A percentile compares a stretch with the other conserved stretches of the same genome.
Evolutionary conservation across 257 asterid species (phyloP).

Genomic region (Solanum bukasovii): DNA sequence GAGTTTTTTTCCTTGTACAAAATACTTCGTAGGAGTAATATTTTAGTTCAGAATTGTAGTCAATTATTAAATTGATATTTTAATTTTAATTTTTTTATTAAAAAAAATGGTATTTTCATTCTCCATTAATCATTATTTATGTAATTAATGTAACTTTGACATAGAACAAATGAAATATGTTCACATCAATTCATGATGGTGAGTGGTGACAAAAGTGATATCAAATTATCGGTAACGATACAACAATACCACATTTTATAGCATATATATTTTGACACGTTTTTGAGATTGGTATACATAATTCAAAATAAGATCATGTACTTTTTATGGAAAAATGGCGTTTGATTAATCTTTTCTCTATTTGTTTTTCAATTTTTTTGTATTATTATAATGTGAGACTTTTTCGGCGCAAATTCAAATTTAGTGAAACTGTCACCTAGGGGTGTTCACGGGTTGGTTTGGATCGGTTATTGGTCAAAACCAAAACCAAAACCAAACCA

Average conservation of each 20-base stretch:
- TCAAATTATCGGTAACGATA: too few species aligned
- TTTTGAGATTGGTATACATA: neutral
- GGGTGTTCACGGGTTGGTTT: too few species aligned
- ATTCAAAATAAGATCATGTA: neutral
- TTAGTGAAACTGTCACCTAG: too few species aligned
- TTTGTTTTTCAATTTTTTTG: rapidly evolving
- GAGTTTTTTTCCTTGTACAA: neutral
- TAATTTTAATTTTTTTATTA: too few species aligned
- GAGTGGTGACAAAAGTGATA: neutral
- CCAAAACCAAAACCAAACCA: too few species aligned
- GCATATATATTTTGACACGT: neutral
- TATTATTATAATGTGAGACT: too few species aligned
- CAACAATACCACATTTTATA: too few species aligned
- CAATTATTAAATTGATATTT: neutral
- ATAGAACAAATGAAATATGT: neutral
- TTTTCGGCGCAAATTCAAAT: too few species aligned
- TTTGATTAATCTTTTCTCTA: neutral
- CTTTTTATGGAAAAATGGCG: too few species aligned
- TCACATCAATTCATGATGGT: neutral
- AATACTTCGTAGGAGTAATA: neutral
- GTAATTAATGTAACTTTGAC: neutral
- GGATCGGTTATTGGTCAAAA: too few species aligned
- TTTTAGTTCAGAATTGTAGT: neutral
- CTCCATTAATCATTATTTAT: too few species aligned
- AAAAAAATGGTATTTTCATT: neutral